phyloP scores from a whole-genome alignment of 2,329 filamentous ascomycete species.

The Penicillium carneum region DNA sequence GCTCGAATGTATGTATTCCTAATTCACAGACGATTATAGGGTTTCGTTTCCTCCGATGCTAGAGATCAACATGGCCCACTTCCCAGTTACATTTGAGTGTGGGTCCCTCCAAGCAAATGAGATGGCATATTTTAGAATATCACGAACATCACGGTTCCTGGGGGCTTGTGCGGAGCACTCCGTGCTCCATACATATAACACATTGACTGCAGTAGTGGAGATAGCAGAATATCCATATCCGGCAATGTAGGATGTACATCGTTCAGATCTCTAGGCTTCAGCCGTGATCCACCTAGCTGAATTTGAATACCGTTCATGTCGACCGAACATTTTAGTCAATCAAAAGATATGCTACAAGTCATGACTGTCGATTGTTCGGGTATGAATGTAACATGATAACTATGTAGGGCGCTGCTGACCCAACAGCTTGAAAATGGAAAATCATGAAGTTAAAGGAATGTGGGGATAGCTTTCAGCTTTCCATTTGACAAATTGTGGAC shows the following conservation, averaged over 20 bases:
- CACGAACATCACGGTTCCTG: background rate
- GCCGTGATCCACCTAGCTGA: background rate
- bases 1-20: background rate
- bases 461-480: background rate
- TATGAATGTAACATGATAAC: background rate
- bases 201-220: background rate
- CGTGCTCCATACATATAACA: no score
- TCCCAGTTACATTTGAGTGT: background rate
- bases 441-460: background rate
- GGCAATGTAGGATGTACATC: background rate
- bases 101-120: background rate
- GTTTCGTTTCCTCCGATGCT: background rate
- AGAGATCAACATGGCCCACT: constrained; percentile 1
- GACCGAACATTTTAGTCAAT: no score
- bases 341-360: background rate
- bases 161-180: no score
- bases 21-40: background rate
- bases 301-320: background rate
- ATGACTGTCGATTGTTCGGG: background rate
- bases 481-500: background rate
- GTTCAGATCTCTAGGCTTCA: background rate
- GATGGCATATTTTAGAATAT: background rate
- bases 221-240: background rate
- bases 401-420: background rate
- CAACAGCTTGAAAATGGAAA: background rate